A percentile compares a stretch with the other conserved stretches of the same genome.
phyloP scores from a whole-genome alignment of 208 protist genomes.

The Trypanosoma theileri region DNA sequence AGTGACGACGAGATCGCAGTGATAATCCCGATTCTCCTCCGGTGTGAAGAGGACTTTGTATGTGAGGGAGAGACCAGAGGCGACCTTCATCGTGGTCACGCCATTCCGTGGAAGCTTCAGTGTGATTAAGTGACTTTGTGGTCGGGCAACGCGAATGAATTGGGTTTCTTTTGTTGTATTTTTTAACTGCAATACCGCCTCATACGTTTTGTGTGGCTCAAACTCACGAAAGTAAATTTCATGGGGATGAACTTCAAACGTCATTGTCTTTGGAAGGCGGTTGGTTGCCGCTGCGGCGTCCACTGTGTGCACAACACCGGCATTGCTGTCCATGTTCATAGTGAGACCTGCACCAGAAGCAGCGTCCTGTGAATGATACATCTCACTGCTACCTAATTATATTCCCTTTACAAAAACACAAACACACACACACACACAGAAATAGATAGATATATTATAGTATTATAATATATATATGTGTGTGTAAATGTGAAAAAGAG shows the following conservation, averaged over 20 bases:
- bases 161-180: conserved; percentile 81
- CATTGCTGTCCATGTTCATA: not conserved
- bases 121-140: conserved; percentile 69
- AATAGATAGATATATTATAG: too few relatives aligned
- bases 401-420: not conserved
- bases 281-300: conserved; percentile 8
- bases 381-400: not conserved
- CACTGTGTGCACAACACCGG: not conserved
- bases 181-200: conserved; percentile 68
- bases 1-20: conserved; percentile 73
- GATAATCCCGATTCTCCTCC: conserved; percentile 80
- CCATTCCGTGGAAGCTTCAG: conserved; percentile 58
- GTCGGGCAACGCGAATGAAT: conserved; percentile 80
- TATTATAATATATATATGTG: too few relatives aligned
- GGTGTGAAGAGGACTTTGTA: conserved; percentile 89
- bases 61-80: conserved; percentile 84
- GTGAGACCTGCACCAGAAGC: not conserved
- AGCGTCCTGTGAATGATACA: conserved; percentile 22
- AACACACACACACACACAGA: not conserved
- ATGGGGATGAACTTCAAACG: conserved; percentile 83
- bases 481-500: too few relatives aligned
- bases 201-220: conserved; percentile 73
- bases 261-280: conserved; percentile 21
- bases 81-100: conserved; percentile 74
- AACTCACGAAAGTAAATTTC: conserved; percentile 82